Evolutionary conservation across 129 eudicot genomes (phyloP).

Genomic region (Calendula officinalis): DNA sequence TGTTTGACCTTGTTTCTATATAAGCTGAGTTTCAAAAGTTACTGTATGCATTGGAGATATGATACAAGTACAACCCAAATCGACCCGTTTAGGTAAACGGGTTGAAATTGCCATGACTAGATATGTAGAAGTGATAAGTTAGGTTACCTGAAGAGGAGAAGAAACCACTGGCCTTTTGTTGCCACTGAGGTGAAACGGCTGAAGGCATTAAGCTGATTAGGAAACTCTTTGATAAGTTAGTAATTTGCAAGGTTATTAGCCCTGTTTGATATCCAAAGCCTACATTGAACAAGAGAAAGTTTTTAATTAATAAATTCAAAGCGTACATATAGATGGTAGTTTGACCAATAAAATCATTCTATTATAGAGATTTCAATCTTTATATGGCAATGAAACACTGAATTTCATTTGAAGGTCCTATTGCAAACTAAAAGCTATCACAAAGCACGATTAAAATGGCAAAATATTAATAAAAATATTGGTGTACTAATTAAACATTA

Average conservation of each 20-base stretch:
- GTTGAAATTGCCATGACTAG: neutral
- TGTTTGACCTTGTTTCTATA: neutral
- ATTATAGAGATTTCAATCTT: neutral
- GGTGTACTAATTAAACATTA: too few relatives aligned
- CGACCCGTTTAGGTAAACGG: neutral
- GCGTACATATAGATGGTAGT: neutral
- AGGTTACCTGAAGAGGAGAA: constrained; percentile 83
- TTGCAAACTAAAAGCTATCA: too few relatives aligned
- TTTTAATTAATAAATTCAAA: neutral
- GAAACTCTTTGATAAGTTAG: constrained; percentile 3
- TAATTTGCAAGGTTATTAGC: constrained; percentile 12
- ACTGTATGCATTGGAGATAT: neutral
- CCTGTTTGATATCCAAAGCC: constrained; percentile 12
- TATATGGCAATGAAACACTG: neutral
- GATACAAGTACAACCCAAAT: neutral
- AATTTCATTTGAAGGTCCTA: too few relatives aligned
- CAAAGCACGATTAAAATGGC: too few relatives aligned
- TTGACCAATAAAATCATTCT: neutral
- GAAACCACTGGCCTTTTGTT: constrained; percentile 90
- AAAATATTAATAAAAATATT: too few relatives aligned
- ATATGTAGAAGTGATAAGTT: neutral
- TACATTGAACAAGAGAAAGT: neutral
- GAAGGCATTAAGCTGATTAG: constrained; percentile 63
- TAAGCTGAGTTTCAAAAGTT: too few relatives aligned
- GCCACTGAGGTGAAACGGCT: constrained; percentile 87